A percentile compares a stretch with the other conserved stretches of the same genome.
Conservation (phyloP, 305 asterid genomes). For the Fraxinus albicans region DNA sequence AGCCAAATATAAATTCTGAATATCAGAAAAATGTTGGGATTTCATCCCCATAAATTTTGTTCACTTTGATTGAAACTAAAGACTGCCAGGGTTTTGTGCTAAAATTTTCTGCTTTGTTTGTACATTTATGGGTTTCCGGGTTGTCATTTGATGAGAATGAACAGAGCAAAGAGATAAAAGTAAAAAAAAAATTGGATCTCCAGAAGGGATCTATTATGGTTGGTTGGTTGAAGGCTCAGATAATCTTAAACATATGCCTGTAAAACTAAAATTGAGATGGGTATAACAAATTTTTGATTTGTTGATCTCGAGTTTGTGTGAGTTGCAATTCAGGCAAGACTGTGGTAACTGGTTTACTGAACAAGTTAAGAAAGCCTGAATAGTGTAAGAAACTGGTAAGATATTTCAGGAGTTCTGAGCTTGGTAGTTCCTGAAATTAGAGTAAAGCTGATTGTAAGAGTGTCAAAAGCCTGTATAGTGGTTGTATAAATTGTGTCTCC, state of each 20-base stretch:
- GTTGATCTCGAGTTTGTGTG: background rate
- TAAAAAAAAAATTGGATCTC: background rate
- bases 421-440: background rate
- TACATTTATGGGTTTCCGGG: background rate
- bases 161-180: background rate
- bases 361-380: background rate
- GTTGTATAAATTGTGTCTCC: background rate
- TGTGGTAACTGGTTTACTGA: background rate
- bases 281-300: conserved; percentile 16
- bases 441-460: background rate
- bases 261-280: background rate
- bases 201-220: background rate
- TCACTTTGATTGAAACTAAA: conserved; percentile 12
- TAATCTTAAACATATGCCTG: background rate
- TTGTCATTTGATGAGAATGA: background rate
- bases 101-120: background rate
- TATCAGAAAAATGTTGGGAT: background rate
- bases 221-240: background rate
- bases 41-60: conserved; percentile 9
- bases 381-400: background rate
- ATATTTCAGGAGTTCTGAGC: background rate
- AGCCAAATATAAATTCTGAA: background rate
- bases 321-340: background rate
- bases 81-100: conserved; percentile 4
- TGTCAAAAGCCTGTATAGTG: background rate